phyloP scores from a whole-genome alignment of 202 grass and related monocot species.

The Hordeum pubiflorum region DNA sequence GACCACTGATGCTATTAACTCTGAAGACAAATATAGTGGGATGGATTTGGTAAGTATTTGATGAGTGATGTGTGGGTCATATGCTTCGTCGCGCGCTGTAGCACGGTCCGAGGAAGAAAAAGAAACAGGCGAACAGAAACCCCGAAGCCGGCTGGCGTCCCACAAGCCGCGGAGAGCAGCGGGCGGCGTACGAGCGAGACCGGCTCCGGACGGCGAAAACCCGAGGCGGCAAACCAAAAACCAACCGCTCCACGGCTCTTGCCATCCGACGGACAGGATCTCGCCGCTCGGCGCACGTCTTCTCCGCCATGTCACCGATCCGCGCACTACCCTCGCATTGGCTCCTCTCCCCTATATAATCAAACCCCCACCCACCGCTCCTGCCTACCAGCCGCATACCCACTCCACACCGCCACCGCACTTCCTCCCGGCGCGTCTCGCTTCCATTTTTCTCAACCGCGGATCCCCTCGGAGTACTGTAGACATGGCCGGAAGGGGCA shows the following conservation, averaged over 20 bases:
- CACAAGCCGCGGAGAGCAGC: no score
- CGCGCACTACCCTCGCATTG: constrained; percentile 22
- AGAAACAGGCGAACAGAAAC: no score
- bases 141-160: no score
- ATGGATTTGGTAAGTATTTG: no score
- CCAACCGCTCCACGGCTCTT: background rate
- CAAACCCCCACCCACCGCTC: background rate
- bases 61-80: no score
- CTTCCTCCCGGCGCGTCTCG: background rate
- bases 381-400: background rate
- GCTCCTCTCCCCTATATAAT: constrained; percentile 21
- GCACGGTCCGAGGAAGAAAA: no score
- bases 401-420: background rate
- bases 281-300: fast-evolving
- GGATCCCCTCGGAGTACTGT: background rate
- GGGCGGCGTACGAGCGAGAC: background rate
- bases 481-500: constrained; percentile 81
- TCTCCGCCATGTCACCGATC: constrained; percentile 34
- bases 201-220: background rate
- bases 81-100: no score
- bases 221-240: constrained; percentile 29
- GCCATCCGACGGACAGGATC: constrained; percentile 31
- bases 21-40: no score
- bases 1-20: no score
- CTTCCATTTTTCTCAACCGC: background rate